Evolutionary conservation across 306 rosid species (phyloP).

Genomic region (Prunus salicina): DNA sequence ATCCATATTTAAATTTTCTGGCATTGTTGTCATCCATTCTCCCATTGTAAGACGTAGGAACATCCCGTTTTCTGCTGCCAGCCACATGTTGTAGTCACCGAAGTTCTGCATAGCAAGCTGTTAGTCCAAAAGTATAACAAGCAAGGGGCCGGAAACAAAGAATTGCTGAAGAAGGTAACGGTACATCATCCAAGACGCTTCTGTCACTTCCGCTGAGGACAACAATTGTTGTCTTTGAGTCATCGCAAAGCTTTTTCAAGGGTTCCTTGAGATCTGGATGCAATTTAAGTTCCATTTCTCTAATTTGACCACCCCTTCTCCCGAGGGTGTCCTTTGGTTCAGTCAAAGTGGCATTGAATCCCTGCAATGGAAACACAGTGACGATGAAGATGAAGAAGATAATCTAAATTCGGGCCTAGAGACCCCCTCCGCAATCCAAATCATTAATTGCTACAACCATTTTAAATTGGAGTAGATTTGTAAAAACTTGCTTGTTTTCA

Average conservation of each 20-base stretch:
- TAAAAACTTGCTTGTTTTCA: background rate
- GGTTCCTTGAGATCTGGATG: constrained; percentile 75
- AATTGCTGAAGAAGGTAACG: constrained; percentile 12
- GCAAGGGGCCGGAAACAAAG: constrained; percentile 20
- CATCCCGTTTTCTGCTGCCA: constrained; percentile 98
- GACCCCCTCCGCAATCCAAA: background rate
- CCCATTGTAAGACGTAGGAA: constrained; percentile 71
- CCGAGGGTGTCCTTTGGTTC: constrained; percentile 82
- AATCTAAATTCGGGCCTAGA: background rate
- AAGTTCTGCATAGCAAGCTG: constrained; percentile 69
- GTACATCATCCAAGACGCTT: constrained; percentile 75
- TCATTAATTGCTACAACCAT: background rate
- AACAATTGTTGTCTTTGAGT: constrained; percentile 77
- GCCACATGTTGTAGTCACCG: constrained; percentile 79
- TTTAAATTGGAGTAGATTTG: background rate
- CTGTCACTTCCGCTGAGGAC: constrained; percentile 89
- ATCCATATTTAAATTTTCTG: constrained; percentile 84
- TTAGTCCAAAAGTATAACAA: constrained; percentile 36
- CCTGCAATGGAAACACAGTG: constrained; percentile 45
- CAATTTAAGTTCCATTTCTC: constrained; percentile 77
- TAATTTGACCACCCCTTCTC: constrained; percentile 76
- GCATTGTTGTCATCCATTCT: constrained; percentile 99
- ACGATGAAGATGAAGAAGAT: background rate
- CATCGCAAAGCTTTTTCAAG: constrained; percentile 69
- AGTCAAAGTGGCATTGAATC: constrained; percentile 86